Evolutionary conservation across 495 filamentous ascomycete genomes (phyloP), one percentile per base, ranked within the genome.

Genomic region (Aspergillus coremiiformis): DNA sequence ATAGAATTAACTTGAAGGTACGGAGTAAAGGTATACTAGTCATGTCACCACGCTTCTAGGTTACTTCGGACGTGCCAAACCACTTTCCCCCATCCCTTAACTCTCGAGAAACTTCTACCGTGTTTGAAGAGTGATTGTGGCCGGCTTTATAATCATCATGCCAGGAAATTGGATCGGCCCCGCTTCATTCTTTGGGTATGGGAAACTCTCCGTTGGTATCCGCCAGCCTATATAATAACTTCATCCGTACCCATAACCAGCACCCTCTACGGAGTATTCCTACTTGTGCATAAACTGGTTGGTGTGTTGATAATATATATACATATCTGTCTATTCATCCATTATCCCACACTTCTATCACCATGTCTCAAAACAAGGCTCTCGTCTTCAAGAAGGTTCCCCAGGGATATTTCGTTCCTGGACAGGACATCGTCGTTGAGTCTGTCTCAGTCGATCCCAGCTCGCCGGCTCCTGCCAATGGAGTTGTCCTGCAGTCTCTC

Each of bases 311-410:
- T n/a, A n/a, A n/a, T 37, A 24, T 12, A 26, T 27, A 39, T n/a
- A 43, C 19, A n/a, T 30, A 15, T 35, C 44, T 44, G 47, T 29
- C 7, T 49, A 12, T 30, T 5, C 30, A 42, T 30, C 15, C 39
- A 32, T 15, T 43, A 4, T 23, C 14, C 35, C 23, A 24, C 41
- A 44, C 47, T 27, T 27, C 8, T 54, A 20, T 50, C 53, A 61
- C 14, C 52, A 70, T 69, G 67, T 46, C 62, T 42, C 35, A 54
- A 22, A 96, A 95, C 78, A 93, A 92, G 73, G 82, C 77, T 41
- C 70, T 96, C 51, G 73, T 93, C 71, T 95, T 89, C 78, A 87
- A 85, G 56, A 66, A 77, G 45, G 55, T 87, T 56, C 90, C 91
- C 30, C 61, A 66, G 33, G 86, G 79, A 12, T 79, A 76, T 67